Evolutionary conservation across 495 filamentous ascomycete species (phyloP), one percentile per base, ranked within the genome.

Genomic region (Monascus purpureus): DNA sequence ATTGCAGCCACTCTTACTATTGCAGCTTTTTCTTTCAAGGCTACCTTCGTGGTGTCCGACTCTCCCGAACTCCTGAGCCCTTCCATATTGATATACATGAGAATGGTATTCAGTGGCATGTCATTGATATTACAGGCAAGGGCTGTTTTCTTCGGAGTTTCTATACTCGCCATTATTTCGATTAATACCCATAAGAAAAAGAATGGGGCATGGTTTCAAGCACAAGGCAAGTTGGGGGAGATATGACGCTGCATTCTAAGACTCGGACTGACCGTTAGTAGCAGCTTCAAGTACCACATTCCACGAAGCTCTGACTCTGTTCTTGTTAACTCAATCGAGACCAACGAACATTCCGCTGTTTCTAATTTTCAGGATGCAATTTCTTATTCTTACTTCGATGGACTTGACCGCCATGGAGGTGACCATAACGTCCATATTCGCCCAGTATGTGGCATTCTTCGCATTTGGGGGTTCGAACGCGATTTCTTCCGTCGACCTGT

Each of bases 401-500:
- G 27, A 53, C 16, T 53, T 82, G 11, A 51, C 53, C 6, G 50
- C 53, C 2, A 45, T 63, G 19, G 75, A 84, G 39, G 48, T 77
- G 6, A 75, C 68, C 1, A 63, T 73, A 15, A 75, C 78, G 0
- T 72, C 65, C 8, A 46, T 84, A 4, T 65, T 87, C 11, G 62
- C 79, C 38, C 82, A 84, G 43, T 76, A 76, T 55, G 55, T 70
- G 31, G 71, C 78, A 26, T 96, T 93, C 63, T 99, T 96, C 46
- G 77, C 82, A n/a, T 71, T 80, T 42, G 92, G 86, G 17, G 83
- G 83, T 37, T 79, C 81, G 14, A 99, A 99, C 47, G 78, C 87
- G 13, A 88, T 99, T 30, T 90, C 85, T 13, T 84, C 78, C 9
- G 73, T 93, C 31, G 83, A 92, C 40, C 62, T 93, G 8, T 82